Conservation (phyloP, 2,329 filamentous ascomycete species). For the Colletotrichum caudatum region DNA sequence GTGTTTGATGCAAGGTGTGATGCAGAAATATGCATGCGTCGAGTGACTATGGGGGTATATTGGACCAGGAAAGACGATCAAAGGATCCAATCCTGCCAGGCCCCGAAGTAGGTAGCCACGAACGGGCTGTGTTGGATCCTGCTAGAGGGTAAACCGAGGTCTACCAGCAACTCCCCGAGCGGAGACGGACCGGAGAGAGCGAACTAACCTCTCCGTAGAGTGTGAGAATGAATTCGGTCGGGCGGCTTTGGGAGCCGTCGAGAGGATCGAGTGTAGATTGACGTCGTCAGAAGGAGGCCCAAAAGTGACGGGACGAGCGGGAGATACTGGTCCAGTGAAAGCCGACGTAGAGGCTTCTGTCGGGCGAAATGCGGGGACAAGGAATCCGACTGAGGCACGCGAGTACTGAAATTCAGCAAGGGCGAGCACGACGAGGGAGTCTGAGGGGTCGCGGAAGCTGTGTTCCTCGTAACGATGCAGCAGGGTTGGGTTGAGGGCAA, state of each 20-base stretch:
- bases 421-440: constrained; percentile 1
- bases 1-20: constrained; percentile 43
- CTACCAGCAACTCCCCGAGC: constrained; percentile 32
- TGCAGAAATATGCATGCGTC: constrained; percentile 39
- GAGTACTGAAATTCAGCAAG: constrained; percentile 10
- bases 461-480: constrained; percentile 27
- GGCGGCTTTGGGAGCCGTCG: constrained; percentile 14
- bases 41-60: constrained; percentile 23
- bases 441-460: constrained; percentile 23
- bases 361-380: constrained; percentile 27
- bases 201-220: constrained; percentile 52
- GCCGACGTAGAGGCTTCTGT: constrained; percentile 7
- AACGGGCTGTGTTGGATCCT: constrained; percentile 21
- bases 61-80: constrained; percentile 35
- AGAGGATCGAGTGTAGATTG: constrained; percentile 10
- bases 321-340: constrained; percentile 17
- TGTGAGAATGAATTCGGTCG: constrained; percentile 12
- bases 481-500: constrained; percentile 14
- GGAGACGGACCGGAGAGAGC: constrained; percentile 52
- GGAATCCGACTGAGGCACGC: constrained; percentile 27
- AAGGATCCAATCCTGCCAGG: constrained; percentile 38
- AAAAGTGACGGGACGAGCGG: constrained; percentile 13
- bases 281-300: constrained; percentile 5
- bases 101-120: constrained; percentile 33
- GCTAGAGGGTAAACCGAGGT: constrained; percentile 33